These are phyloP conservation scores for Diddensiella santjacobensis DNA, from an alignment of 805 yeast genomes.

Conservation along the genomic window DNA sequence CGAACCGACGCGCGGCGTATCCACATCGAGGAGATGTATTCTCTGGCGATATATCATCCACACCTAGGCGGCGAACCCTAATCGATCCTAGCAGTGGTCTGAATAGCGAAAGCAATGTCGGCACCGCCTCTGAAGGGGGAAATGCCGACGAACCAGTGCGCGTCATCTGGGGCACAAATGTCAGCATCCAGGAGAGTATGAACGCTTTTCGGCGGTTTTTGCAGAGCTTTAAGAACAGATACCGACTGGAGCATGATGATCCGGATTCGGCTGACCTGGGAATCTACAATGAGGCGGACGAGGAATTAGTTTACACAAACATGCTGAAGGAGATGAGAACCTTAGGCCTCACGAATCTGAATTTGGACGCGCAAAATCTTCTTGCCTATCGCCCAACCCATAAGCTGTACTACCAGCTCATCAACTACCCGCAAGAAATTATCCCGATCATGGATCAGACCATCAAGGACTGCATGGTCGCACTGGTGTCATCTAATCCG, in stretches of 20 bases:
- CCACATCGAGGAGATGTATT: constrained; percentile 74
- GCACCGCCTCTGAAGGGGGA: constrained; percentile 22
- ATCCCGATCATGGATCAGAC: constrained; percentile 98
- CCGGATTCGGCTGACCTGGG: constrained; percentile 24
- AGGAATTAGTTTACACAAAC: constrained; percentile 67
- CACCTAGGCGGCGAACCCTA: constrained; percentile 54
- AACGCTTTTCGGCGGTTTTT: constrained; percentile 77
- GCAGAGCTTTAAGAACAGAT: constrained; percentile 75
- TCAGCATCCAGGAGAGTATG: constrained; percentile 83
- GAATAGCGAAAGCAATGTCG: constrained; percentile 1
- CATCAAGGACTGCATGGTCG: constrained; percentile 79
- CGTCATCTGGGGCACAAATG: constrained; percentile 98
- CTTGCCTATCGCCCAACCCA: constrained; percentile 70
- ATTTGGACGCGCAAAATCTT: constrained; percentile 78
- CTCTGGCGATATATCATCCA: constrained; percentile 60
- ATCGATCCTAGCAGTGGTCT: constrained; percentile 44
- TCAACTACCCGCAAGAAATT: constrained; percentile 94
- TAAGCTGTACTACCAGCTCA: constrained; percentile 77
- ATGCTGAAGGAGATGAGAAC: constrained; percentile 70
- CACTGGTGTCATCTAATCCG: constrained; percentile 33
- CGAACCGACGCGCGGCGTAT: constrained; percentile 35
- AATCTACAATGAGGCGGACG: constrained; percentile 53
- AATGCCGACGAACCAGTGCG: constrained; percentile 68
- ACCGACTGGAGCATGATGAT: constrained; percentile 41
- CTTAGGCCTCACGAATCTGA: constrained; percentile 75